Evolutionary conservation across 176 grass and related monocot species (phyloP).

Genomic region (Triticum timopheevii): DNA sequence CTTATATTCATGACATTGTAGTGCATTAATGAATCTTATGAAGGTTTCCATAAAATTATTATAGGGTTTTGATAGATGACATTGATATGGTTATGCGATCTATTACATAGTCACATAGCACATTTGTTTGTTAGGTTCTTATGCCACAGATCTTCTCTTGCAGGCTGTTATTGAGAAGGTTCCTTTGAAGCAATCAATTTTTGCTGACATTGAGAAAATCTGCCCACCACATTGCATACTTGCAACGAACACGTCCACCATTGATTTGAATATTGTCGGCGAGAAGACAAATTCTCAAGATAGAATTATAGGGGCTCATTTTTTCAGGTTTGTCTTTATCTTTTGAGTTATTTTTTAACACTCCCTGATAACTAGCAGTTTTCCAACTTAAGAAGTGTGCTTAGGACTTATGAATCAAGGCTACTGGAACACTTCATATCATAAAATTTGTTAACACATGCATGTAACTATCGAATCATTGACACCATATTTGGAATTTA

Average conservation of each 20-base stretch:
- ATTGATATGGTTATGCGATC: constrained; percentile 15
- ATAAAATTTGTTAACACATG: not conserved
- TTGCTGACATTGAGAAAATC: constrained; percentile 80
- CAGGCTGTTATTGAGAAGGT: constrained; percentile 95
- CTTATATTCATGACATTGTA: not conserved
- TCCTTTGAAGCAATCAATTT: constrained; percentile 89
- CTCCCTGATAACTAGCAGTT: not conserved
- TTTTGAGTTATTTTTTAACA: not conserved
- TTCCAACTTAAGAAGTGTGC: not conserved
- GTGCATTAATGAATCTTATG: not conserved
- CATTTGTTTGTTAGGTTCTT: constrained; percentile 21
- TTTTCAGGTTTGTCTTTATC: constrained; percentile 72
- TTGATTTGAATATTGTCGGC: constrained; percentile 81
- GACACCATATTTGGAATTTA: constrained; percentile 1
- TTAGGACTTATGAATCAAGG: not conserved
- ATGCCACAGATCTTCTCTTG: constrained; percentile 16
- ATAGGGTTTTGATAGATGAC: not conserved
- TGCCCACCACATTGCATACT: constrained; percentile 83
- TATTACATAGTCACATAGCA: not conserved
- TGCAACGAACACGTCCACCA: constrained; percentile 90
- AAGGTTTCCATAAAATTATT: not conserved
- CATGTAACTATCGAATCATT: not conserved
- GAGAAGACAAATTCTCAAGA: constrained; percentile 81
- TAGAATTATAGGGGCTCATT: constrained; percentile 90
- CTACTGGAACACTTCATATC: not conserved